Evolutionary conservation across 257 asterid species (phyloP), one percentile per base, ranked within the genome.

Genomic region (Cordia subcordata): DNA sequence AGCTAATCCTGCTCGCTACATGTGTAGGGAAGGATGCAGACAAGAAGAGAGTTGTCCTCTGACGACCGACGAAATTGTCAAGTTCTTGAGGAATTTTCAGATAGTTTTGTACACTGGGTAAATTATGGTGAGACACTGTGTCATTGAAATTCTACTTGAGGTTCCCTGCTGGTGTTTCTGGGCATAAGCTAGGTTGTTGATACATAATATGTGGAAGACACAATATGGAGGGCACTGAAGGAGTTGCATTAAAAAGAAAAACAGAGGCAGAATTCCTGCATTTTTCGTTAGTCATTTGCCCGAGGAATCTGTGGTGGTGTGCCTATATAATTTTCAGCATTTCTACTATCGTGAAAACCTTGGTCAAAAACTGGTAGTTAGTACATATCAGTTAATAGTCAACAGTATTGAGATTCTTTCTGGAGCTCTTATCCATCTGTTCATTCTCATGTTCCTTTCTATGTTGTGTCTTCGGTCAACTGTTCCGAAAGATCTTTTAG

Each of bases 21-120:
- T 52, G 5, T 75, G 69, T 62, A 86, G 95, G 97, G 81, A 54
- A 72, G 72, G 73, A 77, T 69, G 75, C 72, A 71, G 51, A 61
- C 74, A 44, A 69, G 75, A 35, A 69, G 75, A 35, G 88, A 74
- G 60, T 27, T 70, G 61, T 71, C 76, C 40, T 72, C 60, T 47
- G 70, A 69, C 11, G 95, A 82, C 68, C 62, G 49, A 69, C 80
- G 45, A 49, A 62, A 61, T 55, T 32, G 59, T 73, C 88, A 85
- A 78, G 87, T 82, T 68, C 82, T 60, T 8, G 95, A 85, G 79
- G 96, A 85, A 57, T 85, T 76, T 78, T 82, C 98, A 17, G 96
- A 85, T 65, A 81, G 79, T 76, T 90, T 90, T 83, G 91, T 72
- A 63, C 77, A 60, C 4, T 90, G 98, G 98, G 95, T 90, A 59